Percentiles rank a stretch among this genome's conserved stretches.
phyloP scores from a whole-genome alignment of 129 eudicot genomes.

The Artemisia tridentata region DNA sequence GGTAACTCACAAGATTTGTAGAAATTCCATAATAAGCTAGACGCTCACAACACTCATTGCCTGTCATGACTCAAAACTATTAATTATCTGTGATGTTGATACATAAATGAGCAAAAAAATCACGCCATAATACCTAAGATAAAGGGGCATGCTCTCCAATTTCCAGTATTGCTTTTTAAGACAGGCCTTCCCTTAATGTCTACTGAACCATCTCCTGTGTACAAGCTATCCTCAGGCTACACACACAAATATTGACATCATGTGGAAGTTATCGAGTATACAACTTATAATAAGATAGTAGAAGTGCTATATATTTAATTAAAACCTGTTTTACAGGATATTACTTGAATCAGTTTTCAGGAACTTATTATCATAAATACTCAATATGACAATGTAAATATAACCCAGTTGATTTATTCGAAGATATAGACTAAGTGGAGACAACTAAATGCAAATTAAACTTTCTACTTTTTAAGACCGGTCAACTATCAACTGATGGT shows the following conservation, averaged over 20 bases:
- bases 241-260: neutral
- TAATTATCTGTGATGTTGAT: constrained; percentile 3
- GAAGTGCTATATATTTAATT: no score
- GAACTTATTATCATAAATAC: no score
- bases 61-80: constrained; percentile 34
- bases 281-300: neutral
- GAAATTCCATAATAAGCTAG: constrained; percentile 84
- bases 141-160: constrained; percentile 93
- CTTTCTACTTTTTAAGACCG: no score
- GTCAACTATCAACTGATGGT: no score
- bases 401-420: neutral
- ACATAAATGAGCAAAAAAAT: neutral
- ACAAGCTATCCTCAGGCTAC: constrained; percentile 48
- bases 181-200: constrained; percentile 72
- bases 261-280: neutral
- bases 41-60: constrained; percentile 88
- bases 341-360: neutral
- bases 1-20: constrained; percentile 75
- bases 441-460: no score
- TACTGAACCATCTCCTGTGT: constrained; percentile 84
- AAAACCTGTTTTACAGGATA: neutral
- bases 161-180: constrained; percentile 75
- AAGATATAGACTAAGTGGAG: no score
- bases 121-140: constrained; percentile 54
- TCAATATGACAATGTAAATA: no score